Conservation (phyloP, 495 filamentous ascomycete genomes). For the Penicillium maclennaniae region DNA sequence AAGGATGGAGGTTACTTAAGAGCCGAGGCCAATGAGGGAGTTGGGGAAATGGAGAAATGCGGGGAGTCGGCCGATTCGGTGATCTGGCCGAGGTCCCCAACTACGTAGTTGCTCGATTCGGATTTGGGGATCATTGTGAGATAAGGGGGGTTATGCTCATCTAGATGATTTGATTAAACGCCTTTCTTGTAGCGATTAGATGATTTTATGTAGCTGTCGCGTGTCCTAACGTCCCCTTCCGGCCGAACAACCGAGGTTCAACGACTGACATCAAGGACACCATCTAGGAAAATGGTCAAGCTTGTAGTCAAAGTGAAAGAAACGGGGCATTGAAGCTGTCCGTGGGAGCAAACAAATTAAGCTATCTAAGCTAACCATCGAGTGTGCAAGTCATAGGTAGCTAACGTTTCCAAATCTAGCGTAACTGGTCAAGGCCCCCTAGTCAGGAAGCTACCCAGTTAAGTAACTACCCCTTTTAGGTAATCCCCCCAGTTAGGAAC, state of each 20-base stretch:
- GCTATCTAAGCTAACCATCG: not conserved
- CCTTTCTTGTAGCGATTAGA: not conserved
- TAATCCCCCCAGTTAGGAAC: not conserved
- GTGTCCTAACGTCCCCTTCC: not conserved
- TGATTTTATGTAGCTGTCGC: not conserved
- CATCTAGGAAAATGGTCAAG: not conserved
- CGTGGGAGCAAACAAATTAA: not conserved
- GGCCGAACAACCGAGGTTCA: constrained; percentile 6
- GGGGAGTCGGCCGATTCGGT: constrained; percentile 18
- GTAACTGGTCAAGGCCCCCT: not conserved
- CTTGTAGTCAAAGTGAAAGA: not conserved
- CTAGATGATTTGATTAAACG: not conserved
- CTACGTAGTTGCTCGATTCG: not conserved
- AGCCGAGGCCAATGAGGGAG: constrained; percentile 10
- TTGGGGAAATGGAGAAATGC: constrained; percentile 29
- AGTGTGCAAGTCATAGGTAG: not conserved
- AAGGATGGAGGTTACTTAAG: not conserved
- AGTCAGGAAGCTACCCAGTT: no score
- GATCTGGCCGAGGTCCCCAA: constrained; percentile 19
- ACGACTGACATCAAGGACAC: constrained; percentile 3
- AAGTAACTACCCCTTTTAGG: no score
- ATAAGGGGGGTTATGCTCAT: not conserved
- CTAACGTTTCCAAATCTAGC: not conserved
- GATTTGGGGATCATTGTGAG: not conserved
- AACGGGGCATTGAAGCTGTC: not conserved